These are phyloP conservation scores for Fusarium cyanostomum DNA, from an alignment of 2,329 filamentous ascomycete species.

Conservation along the genomic window DNA sequence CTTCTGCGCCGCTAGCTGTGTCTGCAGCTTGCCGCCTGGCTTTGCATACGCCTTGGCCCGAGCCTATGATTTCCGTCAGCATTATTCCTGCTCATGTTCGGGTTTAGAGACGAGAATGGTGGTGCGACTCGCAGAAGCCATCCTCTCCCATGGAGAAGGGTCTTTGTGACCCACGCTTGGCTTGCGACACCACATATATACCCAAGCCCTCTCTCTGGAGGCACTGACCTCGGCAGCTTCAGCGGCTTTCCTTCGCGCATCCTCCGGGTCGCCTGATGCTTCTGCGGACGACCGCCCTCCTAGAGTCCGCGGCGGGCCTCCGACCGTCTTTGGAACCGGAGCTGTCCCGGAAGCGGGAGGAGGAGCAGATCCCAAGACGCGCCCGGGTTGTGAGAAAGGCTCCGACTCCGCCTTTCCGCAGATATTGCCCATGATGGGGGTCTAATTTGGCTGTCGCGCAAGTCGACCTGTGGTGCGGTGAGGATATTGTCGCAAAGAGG, in stretches of 20 bases:
- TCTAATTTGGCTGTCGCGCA: not conserved
- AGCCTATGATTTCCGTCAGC: conserved; percentile 59
- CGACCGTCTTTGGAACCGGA: conserved; percentile 62
- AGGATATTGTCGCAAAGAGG: not conserved
- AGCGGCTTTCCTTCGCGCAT: conserved; percentile 78
- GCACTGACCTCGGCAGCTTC: conserved; percentile 82
- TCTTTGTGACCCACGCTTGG: not conserved
- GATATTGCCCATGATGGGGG: conserved; percentile 78
- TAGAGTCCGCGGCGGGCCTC: conserved; percentile 69
- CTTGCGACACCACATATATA: too few relatives aligned
- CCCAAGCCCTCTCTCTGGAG: not conserved
- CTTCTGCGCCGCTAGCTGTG: conserved; percentile 79
- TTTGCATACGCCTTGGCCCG: conserved; percentile 69
- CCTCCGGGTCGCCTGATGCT: conserved; percentile 51
- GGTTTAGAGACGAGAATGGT: not conserved
- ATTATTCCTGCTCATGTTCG: not conserved
- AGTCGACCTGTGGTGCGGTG: not conserved
- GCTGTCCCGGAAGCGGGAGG: conserved; percentile 59
- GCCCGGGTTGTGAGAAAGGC: conserved; percentile 76
- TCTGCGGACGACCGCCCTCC: conserved; percentile 58
- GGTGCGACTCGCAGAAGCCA: not conserved
- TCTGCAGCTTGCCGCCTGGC: conserved; percentile 73
- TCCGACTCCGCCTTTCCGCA: conserved; percentile 81
- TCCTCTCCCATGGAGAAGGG: not conserved
- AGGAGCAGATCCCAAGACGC: conserved; percentile 69